phyloP scores from a whole-genome alignment of 2,329 filamentous ascomycete species.

The Gliomastix tumulicola region DNA sequence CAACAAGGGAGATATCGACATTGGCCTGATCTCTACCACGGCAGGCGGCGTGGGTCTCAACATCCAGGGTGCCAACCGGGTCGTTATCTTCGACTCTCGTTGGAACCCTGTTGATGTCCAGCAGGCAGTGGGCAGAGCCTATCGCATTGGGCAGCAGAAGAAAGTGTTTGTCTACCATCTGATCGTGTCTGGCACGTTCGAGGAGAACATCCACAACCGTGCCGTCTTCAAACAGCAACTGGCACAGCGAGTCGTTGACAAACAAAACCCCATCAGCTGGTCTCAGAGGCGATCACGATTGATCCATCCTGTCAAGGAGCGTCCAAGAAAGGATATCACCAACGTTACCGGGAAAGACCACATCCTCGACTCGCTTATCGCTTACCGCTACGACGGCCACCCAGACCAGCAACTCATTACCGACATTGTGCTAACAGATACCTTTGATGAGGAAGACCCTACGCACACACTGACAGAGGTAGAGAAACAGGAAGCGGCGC shows the following conservation, averaged over 20 bases:
- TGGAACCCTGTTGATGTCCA: constrained; percentile 79
- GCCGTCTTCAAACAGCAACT: constrained; percentile 79
- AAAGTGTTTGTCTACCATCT: constrained; percentile 81
- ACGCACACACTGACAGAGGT: constrained; percentile 47
- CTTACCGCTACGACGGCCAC: too few species aligned
- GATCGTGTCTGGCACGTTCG: constrained; percentile 70
- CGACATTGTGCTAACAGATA: constrained; percentile 59
- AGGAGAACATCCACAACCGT: constrained; percentile 66
- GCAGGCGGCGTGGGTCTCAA: constrained; percentile 82
- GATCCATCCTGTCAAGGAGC: constrained; percentile 49
- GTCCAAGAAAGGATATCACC: constrained; percentile 42
- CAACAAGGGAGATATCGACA: constrained; percentile 47
- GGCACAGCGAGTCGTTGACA: constrained; percentile 73
- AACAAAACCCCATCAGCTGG: constrained; percentile 66
- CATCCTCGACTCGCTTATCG: constrained; percentile 45
- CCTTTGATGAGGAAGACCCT: constrained; percentile 64
- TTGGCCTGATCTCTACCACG: constrained; percentile 77
- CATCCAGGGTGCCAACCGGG: constrained; percentile 74
- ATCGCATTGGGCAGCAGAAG: constrained; percentile 77
- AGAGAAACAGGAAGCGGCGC: constrained; percentile 49
- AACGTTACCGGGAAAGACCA: constrained; percentile 54
- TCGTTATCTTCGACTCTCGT: constrained; percentile 77
- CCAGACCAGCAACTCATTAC: too few species aligned
- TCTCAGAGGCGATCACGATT: constrained; percentile 51
- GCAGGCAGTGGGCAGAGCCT: constrained; percentile 80